These are phyloP conservation scores for Pezicula radicicola DNA, from an alignment of 2,329 filamentous ascomycete species.

Conservation along the genomic window DNA sequence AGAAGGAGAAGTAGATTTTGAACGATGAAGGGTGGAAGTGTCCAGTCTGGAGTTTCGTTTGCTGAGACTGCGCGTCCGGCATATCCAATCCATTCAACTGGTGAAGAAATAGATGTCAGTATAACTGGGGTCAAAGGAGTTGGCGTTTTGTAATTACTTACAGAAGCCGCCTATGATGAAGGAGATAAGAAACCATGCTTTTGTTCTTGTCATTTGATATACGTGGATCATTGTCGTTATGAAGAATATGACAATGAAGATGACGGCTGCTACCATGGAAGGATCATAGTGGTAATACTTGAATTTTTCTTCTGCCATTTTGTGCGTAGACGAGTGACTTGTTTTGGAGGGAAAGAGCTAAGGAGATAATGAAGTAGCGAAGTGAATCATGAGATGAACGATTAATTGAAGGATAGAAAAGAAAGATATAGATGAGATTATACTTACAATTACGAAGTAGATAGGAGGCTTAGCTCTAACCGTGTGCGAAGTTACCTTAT, in stretches of 20 bases:
- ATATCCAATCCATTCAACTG: conserved; percentile 35
- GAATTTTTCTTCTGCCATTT: background rate
- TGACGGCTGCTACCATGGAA: conserved; percentile 38
- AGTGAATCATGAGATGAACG: background rate
- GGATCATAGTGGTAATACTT: conserved; percentile 40
- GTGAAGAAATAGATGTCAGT: too few species aligned
- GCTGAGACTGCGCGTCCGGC: conserved; percentile 18
- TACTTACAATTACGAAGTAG: background rate
- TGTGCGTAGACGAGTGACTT: background rate
- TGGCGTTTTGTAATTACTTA: conserved; percentile 24
- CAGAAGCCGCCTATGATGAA: conserved; percentile 45
- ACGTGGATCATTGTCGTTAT: conserved; percentile 31
- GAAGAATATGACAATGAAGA: conserved; percentile 36
- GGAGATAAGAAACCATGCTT: conserved; percentile 45
- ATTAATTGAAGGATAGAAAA: background rate
- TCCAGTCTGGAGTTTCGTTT: conserved; percentile 13
- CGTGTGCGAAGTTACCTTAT: too few species aligned
- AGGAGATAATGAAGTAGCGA: background rate
- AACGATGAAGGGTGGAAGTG: conserved; percentile 26
- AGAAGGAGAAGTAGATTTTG: conserved; percentile 31
- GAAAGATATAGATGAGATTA: background rate
- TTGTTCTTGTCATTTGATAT: conserved; percentile 32
- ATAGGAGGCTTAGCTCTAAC: too few species aligned
- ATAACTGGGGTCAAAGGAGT: too few species aligned
- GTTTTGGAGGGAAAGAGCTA: background rate